Percentiles rank a stretch among this genome's conserved stretches.
These are phyloP conservation scores for Debaryomycetaceae sp. DNA, from an alignment of 1,139 yeast species.

Conservation along the genomic window DNA sequence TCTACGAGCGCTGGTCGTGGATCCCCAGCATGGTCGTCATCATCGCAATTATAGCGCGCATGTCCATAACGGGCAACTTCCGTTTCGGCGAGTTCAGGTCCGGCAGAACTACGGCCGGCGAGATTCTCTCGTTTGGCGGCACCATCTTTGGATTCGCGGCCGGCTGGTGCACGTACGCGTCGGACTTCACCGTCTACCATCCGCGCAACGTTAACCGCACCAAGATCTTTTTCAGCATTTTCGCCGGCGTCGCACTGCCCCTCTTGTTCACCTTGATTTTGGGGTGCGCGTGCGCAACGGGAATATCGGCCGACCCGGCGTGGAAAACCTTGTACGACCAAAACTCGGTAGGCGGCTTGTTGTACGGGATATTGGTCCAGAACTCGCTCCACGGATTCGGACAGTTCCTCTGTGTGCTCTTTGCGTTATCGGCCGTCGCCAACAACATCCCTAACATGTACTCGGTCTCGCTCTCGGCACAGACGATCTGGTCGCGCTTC, in stretches of 20 bases:
- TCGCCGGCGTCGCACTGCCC: constrained; percentile 56
- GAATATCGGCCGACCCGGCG: constrained; percentile 31
- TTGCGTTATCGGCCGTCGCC: constrained; percentile 77
- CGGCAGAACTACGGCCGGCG: constrained; percentile 54
- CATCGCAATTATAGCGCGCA: constrained; percentile 66
- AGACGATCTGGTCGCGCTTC: constrained; percentile 68
- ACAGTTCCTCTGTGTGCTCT: constrained; percentile 73
- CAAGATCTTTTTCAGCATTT: constrained; percentile 54
- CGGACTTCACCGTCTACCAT: constrained; percentile 88
- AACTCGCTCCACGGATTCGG: constrained; percentile 84
- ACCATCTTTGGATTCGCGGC: constrained; percentile 83
- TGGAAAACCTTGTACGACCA: constrained; percentile 45
- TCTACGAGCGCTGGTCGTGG: constrained; percentile 83
- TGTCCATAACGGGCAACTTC: constrained; percentile 58
- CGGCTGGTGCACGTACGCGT: constrained; percentile 91
- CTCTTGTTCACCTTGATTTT: constrained; percentile 62
- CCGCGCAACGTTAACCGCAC: constrained; percentile 44
- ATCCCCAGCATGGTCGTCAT: constrained; percentile 67
- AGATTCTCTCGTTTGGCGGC: constrained; percentile 76
- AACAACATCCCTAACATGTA: constrained; percentile 91
- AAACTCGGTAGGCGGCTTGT: constrained; percentile 70
- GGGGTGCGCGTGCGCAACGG: constrained; percentile 84
- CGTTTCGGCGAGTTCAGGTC: constrained; percentile 11
- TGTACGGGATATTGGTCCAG: constrained; percentile 64
- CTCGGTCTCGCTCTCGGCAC: constrained; percentile 77